Conservation (phyloP, 768 basidiomycete genomes). For the Hortiboletus campestris region DNA sequence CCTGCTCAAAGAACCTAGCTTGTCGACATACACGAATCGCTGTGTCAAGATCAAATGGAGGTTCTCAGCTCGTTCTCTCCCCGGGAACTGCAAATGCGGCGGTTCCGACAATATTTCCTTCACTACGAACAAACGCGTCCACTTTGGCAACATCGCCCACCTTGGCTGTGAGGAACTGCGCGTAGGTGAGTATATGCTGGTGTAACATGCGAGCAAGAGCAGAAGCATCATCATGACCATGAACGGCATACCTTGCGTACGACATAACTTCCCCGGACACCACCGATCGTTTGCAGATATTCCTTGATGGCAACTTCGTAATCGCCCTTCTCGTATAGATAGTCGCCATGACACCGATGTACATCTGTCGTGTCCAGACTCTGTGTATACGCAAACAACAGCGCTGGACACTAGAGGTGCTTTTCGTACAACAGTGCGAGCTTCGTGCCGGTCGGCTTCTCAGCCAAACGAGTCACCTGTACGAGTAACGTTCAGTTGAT, state of each 20-base stretch:
- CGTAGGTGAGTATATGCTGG: constrained; percentile 3
- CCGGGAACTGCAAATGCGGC: constrained; percentile 22
- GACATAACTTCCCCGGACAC: constrained; percentile 91
- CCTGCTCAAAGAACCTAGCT: constrained; percentile 94
- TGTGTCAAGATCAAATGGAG: constrained; percentile 96
- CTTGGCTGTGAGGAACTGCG: constrained; percentile 93
- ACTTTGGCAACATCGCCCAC: constrained; percentile 87
- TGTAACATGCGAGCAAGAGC: background rate
- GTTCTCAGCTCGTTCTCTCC: constrained; percentile 56
- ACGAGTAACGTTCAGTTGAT: background rate
- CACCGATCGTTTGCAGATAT: constrained; percentile 86
- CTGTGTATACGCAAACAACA: constrained; percentile 80
- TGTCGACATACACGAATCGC: constrained; percentile 96
- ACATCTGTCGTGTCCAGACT: constrained; percentile 86
- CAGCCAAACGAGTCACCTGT: constrained; percentile 65
- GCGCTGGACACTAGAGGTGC: constrained; percentile 73
- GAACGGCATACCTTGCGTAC: constrained; percentile 76
- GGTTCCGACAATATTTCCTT: constrained; percentile 48
- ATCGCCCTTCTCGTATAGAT: constrained; percentile 86
- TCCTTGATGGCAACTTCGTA: constrained; percentile 93
- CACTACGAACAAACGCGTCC: constrained; percentile 90
- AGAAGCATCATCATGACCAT: background rate
- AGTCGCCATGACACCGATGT: constrained; percentile 86
- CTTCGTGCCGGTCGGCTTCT: constrained; percentile 82
- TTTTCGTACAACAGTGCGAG: constrained; percentile 82